phyloP scores from a whole-genome alignment of 345 rosid genomes.

The Lumnitzera littorea region DNA sequence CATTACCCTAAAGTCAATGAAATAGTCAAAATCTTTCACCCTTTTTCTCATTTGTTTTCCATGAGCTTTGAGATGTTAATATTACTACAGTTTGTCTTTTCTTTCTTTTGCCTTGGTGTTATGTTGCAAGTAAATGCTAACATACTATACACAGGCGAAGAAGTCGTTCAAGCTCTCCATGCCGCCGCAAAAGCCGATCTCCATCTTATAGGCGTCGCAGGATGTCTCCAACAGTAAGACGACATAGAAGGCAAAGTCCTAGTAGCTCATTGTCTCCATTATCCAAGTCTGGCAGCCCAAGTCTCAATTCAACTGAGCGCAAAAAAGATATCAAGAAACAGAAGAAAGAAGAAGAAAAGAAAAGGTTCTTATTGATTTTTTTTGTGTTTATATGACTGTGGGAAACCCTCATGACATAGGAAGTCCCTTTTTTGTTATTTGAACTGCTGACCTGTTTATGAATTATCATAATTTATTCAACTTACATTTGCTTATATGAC shows the following conservation, averaged over 20 bases:
- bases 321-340: slow-evolving; percentile 22
- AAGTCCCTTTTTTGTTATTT: no score
- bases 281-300: slow-evolving; percentile 26
- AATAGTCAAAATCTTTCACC: no score
- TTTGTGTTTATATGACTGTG: not conserved
- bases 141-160: slow-evolving; percentile 24
- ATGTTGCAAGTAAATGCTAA: not conserved
- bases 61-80: no score
- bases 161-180: slow-evolving; percentile 38
- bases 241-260: slow-evolving; percentile 35
- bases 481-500: no score
- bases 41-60: no score
- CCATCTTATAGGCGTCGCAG: slow-evolving; percentile 49
- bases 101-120: not conserved
- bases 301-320: slow-evolving; percentile 21
- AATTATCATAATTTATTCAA: no score
- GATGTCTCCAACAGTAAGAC: slow-evolving; percentile 54
- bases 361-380: slow-evolving; percentile 26
- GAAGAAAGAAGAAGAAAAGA: slow-evolving; percentile 54
- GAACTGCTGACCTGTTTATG: no score
- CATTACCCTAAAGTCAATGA: no score
- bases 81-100: no score
- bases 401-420: no score
- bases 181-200: slow-evolving; percentile 32
- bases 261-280: slow-evolving; percentile 43